Conservation (phyloP, 164 flowering plant species). For the Stephania yunnanensis region DNA sequence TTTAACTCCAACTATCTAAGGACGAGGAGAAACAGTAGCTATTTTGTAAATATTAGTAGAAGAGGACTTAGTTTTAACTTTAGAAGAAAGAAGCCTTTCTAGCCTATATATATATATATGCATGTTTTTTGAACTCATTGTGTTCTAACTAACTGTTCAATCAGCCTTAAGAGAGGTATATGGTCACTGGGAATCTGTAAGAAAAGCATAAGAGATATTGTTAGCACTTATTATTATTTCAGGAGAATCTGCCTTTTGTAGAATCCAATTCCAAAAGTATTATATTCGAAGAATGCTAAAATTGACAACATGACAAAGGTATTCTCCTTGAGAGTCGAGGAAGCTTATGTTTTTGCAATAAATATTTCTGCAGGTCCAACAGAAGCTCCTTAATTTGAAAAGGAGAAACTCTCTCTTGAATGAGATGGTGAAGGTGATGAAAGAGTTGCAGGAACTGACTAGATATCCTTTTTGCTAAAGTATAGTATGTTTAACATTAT, state of each 20-base stretch:
- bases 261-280: neutral
- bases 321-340: constrained; percentile 8
- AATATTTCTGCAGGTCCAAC: constrained; percentile 39
- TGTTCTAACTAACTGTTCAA: too few species aligned
- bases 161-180: neutral
- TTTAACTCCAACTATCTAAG: neutral
- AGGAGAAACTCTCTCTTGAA: constrained; percentile 43
- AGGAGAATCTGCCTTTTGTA: neutral
- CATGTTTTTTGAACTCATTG: neutral
- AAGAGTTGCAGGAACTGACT: constrained; percentile 46
- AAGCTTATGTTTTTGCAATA: neutral
- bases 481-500: neutral
- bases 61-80: neutral
- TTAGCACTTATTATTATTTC: neutral
- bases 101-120: neutral
- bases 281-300: neutral
- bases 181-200: neutral
- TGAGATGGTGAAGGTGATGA: constrained; percentile 35
- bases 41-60: neutral
- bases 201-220: neutral
- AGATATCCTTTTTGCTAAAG: constrained; percentile 46
- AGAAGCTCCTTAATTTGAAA: constrained; percentile 37
- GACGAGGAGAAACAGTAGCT: neutral
- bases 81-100: neutral
- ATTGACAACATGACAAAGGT: neutral